Conservation (phyloP, 169 alveolate species). For the Theileria annulata region DNA sequence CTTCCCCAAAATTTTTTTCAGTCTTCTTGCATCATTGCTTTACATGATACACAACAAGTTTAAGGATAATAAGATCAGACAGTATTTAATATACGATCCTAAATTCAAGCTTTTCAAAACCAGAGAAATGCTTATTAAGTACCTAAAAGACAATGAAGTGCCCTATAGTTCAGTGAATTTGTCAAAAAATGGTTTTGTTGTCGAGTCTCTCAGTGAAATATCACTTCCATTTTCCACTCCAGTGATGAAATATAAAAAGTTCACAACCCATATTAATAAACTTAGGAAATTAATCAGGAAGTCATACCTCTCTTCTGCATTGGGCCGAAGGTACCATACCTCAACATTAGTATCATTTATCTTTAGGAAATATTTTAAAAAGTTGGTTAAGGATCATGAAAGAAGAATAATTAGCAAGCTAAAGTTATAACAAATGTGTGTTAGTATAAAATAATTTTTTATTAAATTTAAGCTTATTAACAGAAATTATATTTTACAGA, state of each 20-base stretch:
- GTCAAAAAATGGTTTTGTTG: constrained; percentile 43
- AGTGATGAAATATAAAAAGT: constrained; percentile 22
- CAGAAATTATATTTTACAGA: background rate
- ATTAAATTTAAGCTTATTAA: background rate
- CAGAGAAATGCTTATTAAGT: constrained; percentile 39
- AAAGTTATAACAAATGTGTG: background rate
- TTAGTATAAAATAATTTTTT: background rate
- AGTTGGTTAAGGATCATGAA: constrained; percentile 37
- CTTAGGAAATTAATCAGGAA: constrained; percentile 9
- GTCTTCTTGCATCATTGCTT: constrained; percentile 31
- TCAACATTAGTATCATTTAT: background rate
- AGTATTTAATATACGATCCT: constrained; percentile 61
- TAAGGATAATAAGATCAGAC: constrained; percentile 29
- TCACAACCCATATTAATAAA: constrained; percentile 17
- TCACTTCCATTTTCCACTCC: constrained; percentile 29
- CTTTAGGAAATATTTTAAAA: constrained; percentile 42
- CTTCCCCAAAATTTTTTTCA: background rate
- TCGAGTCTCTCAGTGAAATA: constrained; percentile 42
- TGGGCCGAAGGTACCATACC: constrained; percentile 23
- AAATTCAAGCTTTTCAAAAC: constrained; percentile 45
- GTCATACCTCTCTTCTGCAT: constrained; percentile 37
- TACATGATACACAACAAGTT: constrained; percentile 42
- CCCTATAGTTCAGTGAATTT: constrained; percentile 36
- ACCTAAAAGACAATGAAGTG: constrained; percentile 38
- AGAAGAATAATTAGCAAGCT: constrained; percentile 29